phyloP scores from a whole-genome alignment of 345 rosid genomes.

The Barbarea vulgaris region DNA sequence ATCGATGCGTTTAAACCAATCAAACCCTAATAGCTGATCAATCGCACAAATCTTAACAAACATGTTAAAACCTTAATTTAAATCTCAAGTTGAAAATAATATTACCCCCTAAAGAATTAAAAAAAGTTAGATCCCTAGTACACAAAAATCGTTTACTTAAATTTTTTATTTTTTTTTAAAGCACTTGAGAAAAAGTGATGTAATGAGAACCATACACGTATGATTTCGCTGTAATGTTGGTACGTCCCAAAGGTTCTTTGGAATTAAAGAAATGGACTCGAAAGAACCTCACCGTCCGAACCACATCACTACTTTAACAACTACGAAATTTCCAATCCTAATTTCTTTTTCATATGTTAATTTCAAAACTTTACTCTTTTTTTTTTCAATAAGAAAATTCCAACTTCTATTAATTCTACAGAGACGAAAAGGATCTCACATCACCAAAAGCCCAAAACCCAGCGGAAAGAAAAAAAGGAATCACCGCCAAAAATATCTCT shows the following conservation, averaged over 20 bases:
- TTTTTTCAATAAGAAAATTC: not conserved
- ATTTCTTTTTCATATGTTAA: not conserved
- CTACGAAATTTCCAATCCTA: constrained; percentile 40
- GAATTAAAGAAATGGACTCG: too few species aligned
- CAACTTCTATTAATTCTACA: constrained; percentile 13
- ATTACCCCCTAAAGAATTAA: too few species aligned
- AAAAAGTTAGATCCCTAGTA: too few species aligned
- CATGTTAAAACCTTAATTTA: too few species aligned
- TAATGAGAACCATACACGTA: constrained; percentile 32
- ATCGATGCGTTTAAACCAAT: too few species aligned
- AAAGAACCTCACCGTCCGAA: constrained; percentile 37
- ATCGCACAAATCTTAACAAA: too few species aligned
- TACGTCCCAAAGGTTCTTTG: too few species aligned
- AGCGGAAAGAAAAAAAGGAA: not conserved
- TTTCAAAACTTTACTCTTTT: not conserved
- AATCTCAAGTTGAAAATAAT: too few species aligned
- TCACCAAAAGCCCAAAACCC: constrained; percentile 20
- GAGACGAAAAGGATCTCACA: not conserved
- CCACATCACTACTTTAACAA: constrained; percentile 41
- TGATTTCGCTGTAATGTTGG: constrained; percentile 38
- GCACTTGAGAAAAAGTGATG: constrained; percentile 10
- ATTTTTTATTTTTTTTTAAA: too few species aligned
- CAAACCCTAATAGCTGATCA: too few species aligned
- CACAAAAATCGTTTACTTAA: too few species aligned
- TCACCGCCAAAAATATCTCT: not conserved